Evolutionary conservation across 768 basidiomycete genomes (phyloP).

Genomic region (Xerocomus potaroensis): DNA sequence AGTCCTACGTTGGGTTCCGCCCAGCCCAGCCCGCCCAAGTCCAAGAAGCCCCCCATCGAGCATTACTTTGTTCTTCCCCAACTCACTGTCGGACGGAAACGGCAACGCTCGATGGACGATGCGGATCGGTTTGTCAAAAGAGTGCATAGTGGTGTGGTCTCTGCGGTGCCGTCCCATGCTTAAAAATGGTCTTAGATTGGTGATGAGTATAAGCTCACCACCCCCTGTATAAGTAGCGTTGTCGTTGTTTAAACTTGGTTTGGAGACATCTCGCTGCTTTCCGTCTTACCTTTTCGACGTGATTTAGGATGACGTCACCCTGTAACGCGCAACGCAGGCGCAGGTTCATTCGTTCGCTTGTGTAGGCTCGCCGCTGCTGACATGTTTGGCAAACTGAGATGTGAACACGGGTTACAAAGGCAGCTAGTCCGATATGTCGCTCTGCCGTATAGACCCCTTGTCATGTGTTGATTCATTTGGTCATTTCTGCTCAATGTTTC

Average conservation of each 20-base stretch:
- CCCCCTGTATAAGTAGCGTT: slow-evolving; percentile 28
- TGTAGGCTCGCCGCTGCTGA: background rate
- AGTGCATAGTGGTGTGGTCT: slow-evolving; percentile 10
- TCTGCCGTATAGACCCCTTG: background rate
- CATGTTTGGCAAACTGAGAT: slow-evolving; percentile 10
- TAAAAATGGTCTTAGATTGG: slow-evolving; percentile 6
- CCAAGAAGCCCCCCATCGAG: slow-evolving; percentile 35
- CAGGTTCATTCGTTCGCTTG: slow-evolving; percentile 7
- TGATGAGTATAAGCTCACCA: slow-evolving; percentile 5
- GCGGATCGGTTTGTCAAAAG: slow-evolving; percentile 24
- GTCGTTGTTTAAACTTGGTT: slow-evolving; percentile 14
- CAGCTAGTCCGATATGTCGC: background rate
- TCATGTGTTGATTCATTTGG: background rate
- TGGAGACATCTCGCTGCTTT: background rate
- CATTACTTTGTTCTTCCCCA: slow-evolving; percentile 33
- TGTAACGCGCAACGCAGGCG: background rate
- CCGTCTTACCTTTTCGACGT: background rate
- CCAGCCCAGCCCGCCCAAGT: slow-evolving; percentile 16
- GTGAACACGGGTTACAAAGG: background rate
- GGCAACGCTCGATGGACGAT: slow-evolving; percentile 25
- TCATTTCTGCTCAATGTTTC: background rate
- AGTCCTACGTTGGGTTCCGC: slow-evolving; percentile 43
- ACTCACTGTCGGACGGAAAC: slow-evolving; percentile 20
- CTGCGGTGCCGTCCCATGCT: slow-evolving; percentile 13
- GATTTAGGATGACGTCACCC: background rate